Conservation (phyloP, 257 asterid genomes). For the Solanum megistacrolobum region DNA sequence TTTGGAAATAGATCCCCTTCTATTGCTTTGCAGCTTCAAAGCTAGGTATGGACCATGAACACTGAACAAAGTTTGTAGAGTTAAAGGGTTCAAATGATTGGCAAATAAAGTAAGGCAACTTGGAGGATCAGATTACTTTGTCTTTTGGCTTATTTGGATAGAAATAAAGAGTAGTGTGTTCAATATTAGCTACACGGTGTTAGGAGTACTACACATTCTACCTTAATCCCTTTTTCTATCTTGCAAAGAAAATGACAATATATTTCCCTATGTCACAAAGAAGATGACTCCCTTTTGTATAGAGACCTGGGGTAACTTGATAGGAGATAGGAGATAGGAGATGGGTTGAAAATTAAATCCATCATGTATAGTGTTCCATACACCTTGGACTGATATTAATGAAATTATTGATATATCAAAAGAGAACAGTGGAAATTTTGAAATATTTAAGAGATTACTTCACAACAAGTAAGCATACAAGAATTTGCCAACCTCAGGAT, state of each 20-base stretch:
- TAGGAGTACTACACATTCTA: not conserved
- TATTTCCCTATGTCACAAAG: not conserved
- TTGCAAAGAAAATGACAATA: not conserved
- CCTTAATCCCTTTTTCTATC: not conserved
- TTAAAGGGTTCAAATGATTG: not conserved
- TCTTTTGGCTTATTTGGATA: not conserved
- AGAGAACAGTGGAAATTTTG: not conserved
- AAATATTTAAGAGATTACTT: not conserved
- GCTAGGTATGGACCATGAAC: not conserved
- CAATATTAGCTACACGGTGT: not conserved
- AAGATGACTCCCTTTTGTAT: not conserved
- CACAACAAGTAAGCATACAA: not conserved
- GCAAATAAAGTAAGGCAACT: not conserved
- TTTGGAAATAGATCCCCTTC: not conserved
- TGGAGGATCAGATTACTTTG: not conserved
- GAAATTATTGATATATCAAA: not conserved
- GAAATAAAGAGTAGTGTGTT: not conserved
- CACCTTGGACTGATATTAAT: not conserved
- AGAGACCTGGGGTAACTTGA: not conserved
- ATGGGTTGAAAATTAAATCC: not conserved
- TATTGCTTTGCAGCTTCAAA: not conserved
- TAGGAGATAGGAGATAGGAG: not conserved
- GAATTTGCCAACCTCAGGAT: constrained; percentile 58
- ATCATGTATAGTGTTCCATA: not conserved
- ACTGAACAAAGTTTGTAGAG: not conserved